Base-by-base conservation (phyloP, 371 early-diverging fungal species). In the Circinella umbellata region DNA sequence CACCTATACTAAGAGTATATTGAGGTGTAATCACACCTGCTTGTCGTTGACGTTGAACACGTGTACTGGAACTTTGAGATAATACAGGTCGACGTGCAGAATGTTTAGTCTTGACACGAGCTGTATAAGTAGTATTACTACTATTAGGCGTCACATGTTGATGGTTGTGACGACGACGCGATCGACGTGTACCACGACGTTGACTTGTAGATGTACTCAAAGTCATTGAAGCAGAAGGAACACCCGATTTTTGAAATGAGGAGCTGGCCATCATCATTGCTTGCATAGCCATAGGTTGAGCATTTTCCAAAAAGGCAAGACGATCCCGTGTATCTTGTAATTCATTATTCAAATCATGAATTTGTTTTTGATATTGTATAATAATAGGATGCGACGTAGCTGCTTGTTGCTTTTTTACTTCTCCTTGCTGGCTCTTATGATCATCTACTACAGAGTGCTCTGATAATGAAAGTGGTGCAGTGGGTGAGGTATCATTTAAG, bases 341-440 rank as follows among this genome's bases (percentile, higher is more conserved):
- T 60, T 88, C 81, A 27, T 75, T 77, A 68, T 77, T 84, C 42
- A 87, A 72, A 48, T 82, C 79, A 68, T 82, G 79, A 64, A 89
- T 88, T 1, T 81, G 82, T 47, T 76, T 77, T 57, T 83, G 83
- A 61, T 89, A 89, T 37, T 80, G 76, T 49, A 72, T 77, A 72
- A 90, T 85, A 35, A 90, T 73, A 4, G 87, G 88, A 68, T 87
- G 68, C 3, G 71, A 62, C 18, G 66, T 46, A 14, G 51, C 8
- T n/a, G n/a, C 1, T n/a, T 18, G 57, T 27, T 18, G 57, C 66
- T 46, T 27, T 18, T 59, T 37, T 54, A 62, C 54, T 9, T 39
- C n/a, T 15, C 27, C 49, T n/a, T 49, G 61, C 11, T 36, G 18
- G 36, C 38, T n/a, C 37, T 57, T 18, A 4, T 42, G 1, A 42